Evolutionary conservation across 257 asterid genomes (phyloP), one percentile per base, ranked within the genome.

Genomic region (Solanum bukasovii): DNA sequence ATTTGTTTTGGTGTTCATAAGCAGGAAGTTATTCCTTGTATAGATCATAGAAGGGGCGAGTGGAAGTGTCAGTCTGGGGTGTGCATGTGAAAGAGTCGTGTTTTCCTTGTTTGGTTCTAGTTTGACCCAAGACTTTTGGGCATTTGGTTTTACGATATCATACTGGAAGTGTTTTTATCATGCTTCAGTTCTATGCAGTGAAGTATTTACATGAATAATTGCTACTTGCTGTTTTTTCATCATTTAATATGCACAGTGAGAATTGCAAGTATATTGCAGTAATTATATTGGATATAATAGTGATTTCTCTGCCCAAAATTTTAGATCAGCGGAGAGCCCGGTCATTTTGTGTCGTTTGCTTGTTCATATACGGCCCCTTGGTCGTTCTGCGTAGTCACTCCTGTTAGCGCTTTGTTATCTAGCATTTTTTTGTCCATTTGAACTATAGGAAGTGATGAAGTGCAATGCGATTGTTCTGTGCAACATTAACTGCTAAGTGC

Each of bases 1-100:
- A 13, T 85, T 79, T 86, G 83, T 87, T 88, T 31, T 91, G 89
- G 90, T 89, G 90, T 90, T 90, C 90, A 87, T 71, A 16, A 88
- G 89, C 86, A 72, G 92, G 89, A 87, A 87, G 84, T 74, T 81
- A 87, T 85, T 88, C 52, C 38, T 89, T 90, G 94, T 92, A 94
- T 93, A 93, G 92, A 90, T 81, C 73, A 84, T 87, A 86, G 68
- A 34, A 89, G 83, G 87, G 87, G 35, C 74, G 44, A 74, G 38
- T 74, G 52, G 84, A 87, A 34, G 93, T 88, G 91, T 92, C 90
- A 85, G 89, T 90, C 89, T 93, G 44, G 44, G 68, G 21, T 49
- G 40, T 31, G 86, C 71, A 49, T 31, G 65, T 29, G 33, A 78
- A 42, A 78, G 10, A 89, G 92, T 84, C 88, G 38, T 77, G 89